Conservation (phyloP, 2,329 filamentous ascomycete species). For the Xylaria sp. region DNA sequence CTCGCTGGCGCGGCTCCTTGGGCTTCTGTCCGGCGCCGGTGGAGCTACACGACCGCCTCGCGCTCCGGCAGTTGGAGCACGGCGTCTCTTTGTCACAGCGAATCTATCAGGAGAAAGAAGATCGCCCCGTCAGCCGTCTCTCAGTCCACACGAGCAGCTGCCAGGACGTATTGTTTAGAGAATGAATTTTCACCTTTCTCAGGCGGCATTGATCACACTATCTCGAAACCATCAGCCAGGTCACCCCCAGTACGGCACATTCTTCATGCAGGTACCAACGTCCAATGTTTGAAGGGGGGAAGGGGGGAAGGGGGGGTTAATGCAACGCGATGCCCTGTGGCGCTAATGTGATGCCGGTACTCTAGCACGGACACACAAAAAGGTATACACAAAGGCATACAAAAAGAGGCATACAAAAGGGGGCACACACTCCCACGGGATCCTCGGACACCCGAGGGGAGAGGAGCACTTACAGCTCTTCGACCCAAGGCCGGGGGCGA, state of each 20-base stretch:
- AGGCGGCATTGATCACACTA: conserved; percentile 49
- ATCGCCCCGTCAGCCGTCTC: neutral
- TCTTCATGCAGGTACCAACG: neutral
- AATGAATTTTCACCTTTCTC: conserved; percentile 41
- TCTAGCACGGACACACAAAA: neutral
- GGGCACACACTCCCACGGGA: neutral
- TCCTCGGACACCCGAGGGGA: conserved; percentile 43
- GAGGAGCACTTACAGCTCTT: conserved; percentile 45
- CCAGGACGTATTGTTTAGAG: neutral
- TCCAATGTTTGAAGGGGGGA: no score
- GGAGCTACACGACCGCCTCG: conserved; percentile 59
- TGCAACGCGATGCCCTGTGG: neutral
- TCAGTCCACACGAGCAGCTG: neutral
- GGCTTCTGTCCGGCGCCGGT: conserved; percentile 60
- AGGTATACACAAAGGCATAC: neutral
- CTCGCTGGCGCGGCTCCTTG: conserved; percentile 60
- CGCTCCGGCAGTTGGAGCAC: conserved; percentile 62
- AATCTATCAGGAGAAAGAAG: conserved; percentile 48
- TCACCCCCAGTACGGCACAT: conserved; percentile 19
- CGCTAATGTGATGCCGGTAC: neutral
- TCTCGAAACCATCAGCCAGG: conserved; percentile 44
- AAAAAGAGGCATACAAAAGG: neutral
- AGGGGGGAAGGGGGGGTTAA: no score
- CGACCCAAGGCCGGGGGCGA: conserved; percentile 45
- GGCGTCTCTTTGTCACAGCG: conserved; percentile 64